Evolutionary conservation across 225 moss, liverwort and hornwort species (phyloP).

Genomic region (Antitrichia curtipendula): DNA sequence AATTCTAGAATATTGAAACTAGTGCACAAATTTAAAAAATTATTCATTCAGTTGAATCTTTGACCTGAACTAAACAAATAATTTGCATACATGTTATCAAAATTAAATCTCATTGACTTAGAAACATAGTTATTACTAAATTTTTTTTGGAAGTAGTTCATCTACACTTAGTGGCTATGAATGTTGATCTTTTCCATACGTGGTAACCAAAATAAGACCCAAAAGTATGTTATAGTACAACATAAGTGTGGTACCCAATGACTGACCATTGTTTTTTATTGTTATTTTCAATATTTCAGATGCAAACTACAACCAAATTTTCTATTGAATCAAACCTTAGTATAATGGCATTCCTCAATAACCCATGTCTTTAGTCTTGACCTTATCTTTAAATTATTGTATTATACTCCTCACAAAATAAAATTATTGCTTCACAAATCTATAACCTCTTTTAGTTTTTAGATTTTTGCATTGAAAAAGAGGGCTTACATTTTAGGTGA

Average conservation of each 20-base stretch:
- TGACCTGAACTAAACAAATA: too few species aligned
- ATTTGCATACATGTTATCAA: too few species aligned
- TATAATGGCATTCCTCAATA: not conserved
- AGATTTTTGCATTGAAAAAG: not conserved
- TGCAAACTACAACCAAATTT: too few species aligned
- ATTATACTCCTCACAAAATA: too few species aligned
- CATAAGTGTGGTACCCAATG: fast-evolving
- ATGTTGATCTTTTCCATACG: not conserved
- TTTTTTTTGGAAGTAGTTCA: not conserved
- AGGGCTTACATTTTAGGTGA: too few species aligned
- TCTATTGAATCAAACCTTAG: fast-evolving
- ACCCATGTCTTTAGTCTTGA: too few species aligned
- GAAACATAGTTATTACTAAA: not conserved
- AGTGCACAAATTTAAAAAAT: not conserved
- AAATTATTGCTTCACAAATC: not conserved
- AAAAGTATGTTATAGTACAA: not conserved
- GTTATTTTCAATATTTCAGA: too few species aligned
- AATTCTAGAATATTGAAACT: not conserved
- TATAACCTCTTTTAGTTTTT: too few species aligned
- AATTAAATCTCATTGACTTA: not conserved
- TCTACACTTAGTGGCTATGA: fast-evolving
- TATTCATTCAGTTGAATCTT: not conserved
- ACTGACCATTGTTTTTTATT: not conserved
- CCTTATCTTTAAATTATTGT: not conserved
- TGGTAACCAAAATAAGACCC: not conserved